Base-by-base conservation (phyloP, 2,329 filamentous ascomycete species). In the Diplodia seriata region DNA sequence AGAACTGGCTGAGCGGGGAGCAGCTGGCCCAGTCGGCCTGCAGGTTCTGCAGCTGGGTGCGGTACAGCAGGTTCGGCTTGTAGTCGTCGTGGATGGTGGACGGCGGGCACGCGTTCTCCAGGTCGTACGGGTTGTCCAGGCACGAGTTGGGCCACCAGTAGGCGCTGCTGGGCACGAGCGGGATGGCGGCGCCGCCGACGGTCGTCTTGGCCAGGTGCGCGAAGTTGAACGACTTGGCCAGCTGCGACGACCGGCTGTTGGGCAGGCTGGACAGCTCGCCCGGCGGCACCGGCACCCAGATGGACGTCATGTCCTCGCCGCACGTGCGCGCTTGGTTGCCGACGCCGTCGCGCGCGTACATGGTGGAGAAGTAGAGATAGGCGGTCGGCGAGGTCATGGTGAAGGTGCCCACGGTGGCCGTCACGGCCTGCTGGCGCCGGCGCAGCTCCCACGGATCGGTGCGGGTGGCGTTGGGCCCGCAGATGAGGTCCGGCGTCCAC, bases 121-220 rank as follows among this genome's bases (percentile, higher is more conserved):
- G 31, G 12, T 20, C 2, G 36, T n/a, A 31, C 15, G 57, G 57
- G 38, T 49, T 47, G 40, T 61, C 57, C 3, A 8, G 8, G 57
- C 57, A 61, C 38, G 57, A 61, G 36, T 61, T 61, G 11, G 57
- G 57, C 38, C 43, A 61, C 57, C 57, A 61, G 57, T 61, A 61
- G 36, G 57, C 57, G 57, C 38, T 47, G 38, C 38, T 47, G 57
- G 57, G 57, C 23, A 61, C 57, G 20, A 61, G 57, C 38, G 57
- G 57, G 57, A 47, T 47, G 15, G 29, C 57, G 38, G 14, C 14
- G 38, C 43, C 57, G 9, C 12, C 7, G 3, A 61, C 38, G 2
- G 57, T 61, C 20, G 57, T 61, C 15, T 61, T 47, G 36, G 57
- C 57, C 12, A 61, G 57, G 57, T 61, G 47, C 40, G 38, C 57